Evolutionary conservation across 768 basidiomycete species (phyloP), one percentile per base, ranked within the genome.

Genomic region (Amanita phalloides): DNA sequence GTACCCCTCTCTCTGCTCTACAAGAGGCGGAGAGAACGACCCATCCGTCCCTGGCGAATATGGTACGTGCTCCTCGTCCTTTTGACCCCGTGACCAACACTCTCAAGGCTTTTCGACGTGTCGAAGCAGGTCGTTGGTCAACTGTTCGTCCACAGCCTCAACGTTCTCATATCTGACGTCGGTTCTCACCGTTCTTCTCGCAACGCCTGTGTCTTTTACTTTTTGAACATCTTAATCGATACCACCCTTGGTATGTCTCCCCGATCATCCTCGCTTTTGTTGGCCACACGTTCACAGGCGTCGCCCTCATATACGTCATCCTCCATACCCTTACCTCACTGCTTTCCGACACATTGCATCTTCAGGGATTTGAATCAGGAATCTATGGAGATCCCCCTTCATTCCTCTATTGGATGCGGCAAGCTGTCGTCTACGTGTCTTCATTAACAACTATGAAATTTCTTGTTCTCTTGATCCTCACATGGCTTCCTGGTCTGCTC

Each of bases 191-290:
- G 79, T 52, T 77, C 77, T 0, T 74, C 78, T 13, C 77, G 80
- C 37, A 96, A 97, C 64, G 91, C 95, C 4, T 98, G 95, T 58
- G 84, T 86, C 25, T 80, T 80, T 57, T 96, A 97, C 66, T 94
- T 96, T 62, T 79, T 96, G 41, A 93, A 97, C 60, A 86, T 98
- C 45, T 71, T 95, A 25, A 71, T 97, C 53, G 95, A 98, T 67
- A 92, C 90, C 14, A 93, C 91, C 1, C 72, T 94, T 51, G 95
- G 92, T 88, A 56, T 61, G 83, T 60, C 8, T 32, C 6, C 17
- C 26, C 30, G n/a, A 33, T 33, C 20, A 9, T 10, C 25, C 14
- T 20, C 21, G 33, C 17, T 36, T 39, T 6, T 54, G 51, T 5
- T 38, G 30, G 51, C 37, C 35, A 44, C 54, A 26, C 41, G 4